Percentiles rank a stretch among this genome's conserved stretches.
Conservation (phyloP, 345 rosid genomes). For the Populus ilicifolia region DNA sequence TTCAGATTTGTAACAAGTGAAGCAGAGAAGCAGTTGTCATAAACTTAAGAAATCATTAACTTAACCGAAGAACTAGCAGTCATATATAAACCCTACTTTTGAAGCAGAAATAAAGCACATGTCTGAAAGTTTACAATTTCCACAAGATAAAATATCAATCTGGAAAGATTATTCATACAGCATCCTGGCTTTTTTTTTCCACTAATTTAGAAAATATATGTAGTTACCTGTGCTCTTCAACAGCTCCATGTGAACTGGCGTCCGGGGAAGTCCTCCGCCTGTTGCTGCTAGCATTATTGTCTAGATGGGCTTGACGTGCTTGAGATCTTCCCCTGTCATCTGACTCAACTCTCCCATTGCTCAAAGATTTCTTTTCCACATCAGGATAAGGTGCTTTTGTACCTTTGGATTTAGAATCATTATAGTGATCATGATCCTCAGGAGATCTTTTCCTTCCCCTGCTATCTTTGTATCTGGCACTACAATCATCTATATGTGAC, state of each 20-base stretch:
- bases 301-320: constrained; percentile 49
- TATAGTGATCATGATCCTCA: constrained; percentile 55
- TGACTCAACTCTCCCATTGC: constrained; percentile 48
- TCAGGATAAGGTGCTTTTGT: constrained; percentile 33
- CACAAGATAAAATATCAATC: background rate
- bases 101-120: background rate
- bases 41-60: background rate
- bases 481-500: constrained; percentile 45
- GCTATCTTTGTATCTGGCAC: constrained; percentile 51
- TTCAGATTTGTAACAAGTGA: background rate
- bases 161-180: background rate
- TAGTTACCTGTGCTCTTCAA: constrained; percentile 66
- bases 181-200: background rate
- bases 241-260: constrained; percentile 52
- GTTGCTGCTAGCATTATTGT: constrained; percentile 30
- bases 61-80: background rate
- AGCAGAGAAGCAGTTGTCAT: background rate
- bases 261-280: constrained; percentile 49
- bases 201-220: background rate
- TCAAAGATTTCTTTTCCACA: constrained; percentile 41
- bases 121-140: background rate
- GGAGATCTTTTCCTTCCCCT: constrained; percentile 71
- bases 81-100: background rate
- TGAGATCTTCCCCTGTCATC: constrained; percentile 72
- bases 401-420: constrained; percentile 44